phyloP scores from a whole-genome alignment of 1,284 basidiomycete species.

The Golubevia sp. region DNA sequence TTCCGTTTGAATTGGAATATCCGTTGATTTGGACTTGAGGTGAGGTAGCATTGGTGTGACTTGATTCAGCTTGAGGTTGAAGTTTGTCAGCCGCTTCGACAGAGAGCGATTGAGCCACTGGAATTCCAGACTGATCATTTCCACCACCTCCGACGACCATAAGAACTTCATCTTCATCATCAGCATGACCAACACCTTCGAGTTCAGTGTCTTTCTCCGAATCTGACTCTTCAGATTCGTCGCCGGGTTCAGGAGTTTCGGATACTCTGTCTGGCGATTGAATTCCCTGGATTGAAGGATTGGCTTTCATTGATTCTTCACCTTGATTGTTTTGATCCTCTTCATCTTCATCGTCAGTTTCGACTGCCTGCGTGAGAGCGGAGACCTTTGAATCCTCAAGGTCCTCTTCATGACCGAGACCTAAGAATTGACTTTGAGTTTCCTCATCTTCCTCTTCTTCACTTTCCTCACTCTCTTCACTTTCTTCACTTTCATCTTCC shows the following conservation, averaged over 20 bases:
- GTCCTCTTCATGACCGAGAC: conserved; percentile 11
- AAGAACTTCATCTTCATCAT: conserved; percentile 1
- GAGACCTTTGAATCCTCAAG: conserved; percentile 25
- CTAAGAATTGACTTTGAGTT: conserved; percentile 3
- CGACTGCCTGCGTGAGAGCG: conserved; percentile 21
- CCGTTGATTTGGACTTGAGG: conserved; percentile 8
- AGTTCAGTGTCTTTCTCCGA: conserved; percentile 3
- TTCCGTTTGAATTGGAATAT: conserved; percentile 30
- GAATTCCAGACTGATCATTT: conserved; percentile 21
- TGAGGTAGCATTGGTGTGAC: not conserved
- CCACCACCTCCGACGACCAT: conserved; percentile 4
- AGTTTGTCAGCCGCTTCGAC: too few species aligned
- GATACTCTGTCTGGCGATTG: conserved; percentile 9
- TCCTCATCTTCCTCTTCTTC: conserved; percentile 38
- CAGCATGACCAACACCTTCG: too few species aligned
- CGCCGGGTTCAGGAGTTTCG: conserved; percentile 6
- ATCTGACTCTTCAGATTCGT: conserved; percentile 16
- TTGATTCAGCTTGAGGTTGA: too few species aligned
- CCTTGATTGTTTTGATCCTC: conserved; percentile 11
- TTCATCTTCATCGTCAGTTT: not conserved
- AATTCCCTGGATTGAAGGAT: conserved; percentile 1
- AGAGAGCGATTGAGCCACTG: too few species aligned
- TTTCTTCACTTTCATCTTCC: conserved; percentile 47
- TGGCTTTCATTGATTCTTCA: conserved; percentile 19
- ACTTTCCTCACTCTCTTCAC: conserved; percentile 49